Conservation (phyloP, 192 early-diverging fungal genomes). For the Endogone sp. region DNA sequence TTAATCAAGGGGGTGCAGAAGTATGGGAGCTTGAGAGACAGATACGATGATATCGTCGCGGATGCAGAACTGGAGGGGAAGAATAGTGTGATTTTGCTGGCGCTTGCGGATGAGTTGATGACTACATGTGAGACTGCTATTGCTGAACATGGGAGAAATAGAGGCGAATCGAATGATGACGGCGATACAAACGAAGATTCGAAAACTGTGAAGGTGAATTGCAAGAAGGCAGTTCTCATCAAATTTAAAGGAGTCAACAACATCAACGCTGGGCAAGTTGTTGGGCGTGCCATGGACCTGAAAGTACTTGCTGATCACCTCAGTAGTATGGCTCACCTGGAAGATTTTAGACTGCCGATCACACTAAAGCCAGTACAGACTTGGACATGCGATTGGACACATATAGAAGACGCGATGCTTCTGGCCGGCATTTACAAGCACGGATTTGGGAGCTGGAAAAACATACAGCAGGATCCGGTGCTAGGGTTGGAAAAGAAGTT, state of each 20-base stretch:
- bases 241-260: slow-evolving; percentile 75
- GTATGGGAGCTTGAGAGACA: slow-evolving; percentile 78
- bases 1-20: slow-evolving; percentile 74
- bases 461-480: slow-evolving; percentile 74
- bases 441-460: slow-evolving; percentile 90
- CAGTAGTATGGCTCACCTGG: slow-evolving; percentile 42
- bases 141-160: background rate
- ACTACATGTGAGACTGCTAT: slow-evolving; percentile 32
- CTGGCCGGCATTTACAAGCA: slow-evolving; percentile 91
- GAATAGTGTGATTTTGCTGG: slow-evolving; percentile 39
- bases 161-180: slow-evolving; percentile 24
- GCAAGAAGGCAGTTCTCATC: slow-evolving; percentile 71
- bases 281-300: slow-evolving; percentile 74
- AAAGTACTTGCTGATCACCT: slow-evolving; percentile 60
- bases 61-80: slow-evolving; percentile 78
- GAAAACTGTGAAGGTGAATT: slow-evolving; percentile 32
- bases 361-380: slow-evolving; percentile 78
- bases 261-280: slow-evolving; percentile 81
- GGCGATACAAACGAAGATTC: slow-evolving; percentile 29
- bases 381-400: slow-evolving; percentile 86
- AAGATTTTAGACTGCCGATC: slow-evolving; percentile 73
- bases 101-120: slow-evolving; percentile 36
- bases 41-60: slow-evolving; percentile 79
- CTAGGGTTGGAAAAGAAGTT: slow-evolving; percentile 88
- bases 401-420: slow-evolving; percentile 93